phyloP scores from a whole-genome alignment of 176 grass and related monocot species.

The Zoysia japonica region DNA sequence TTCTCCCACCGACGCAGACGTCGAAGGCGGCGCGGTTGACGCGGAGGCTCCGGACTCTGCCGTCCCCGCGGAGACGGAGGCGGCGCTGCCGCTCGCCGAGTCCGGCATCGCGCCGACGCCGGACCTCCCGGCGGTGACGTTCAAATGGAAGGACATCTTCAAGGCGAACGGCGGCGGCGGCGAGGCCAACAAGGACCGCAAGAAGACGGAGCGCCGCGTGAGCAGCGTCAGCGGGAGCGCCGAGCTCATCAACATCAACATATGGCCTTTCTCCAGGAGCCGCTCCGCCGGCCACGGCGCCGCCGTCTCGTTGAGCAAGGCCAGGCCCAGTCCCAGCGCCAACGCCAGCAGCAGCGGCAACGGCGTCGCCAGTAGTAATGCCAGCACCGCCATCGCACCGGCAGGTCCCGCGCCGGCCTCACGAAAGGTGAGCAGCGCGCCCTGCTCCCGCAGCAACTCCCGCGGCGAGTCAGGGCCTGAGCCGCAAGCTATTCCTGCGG shows the following conservation, averaged over 20 bases:
- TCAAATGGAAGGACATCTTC: conserved; percentile 87
- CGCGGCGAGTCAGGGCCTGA: conserved; percentile 62
- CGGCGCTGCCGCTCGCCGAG: conserved; percentile 31
- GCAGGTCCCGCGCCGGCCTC: conserved; percentile 1
- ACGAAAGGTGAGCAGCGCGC: conserved; percentile 76
- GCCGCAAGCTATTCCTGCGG: background rate
- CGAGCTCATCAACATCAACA: conserved; percentile 94
- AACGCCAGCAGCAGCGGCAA: too few relatives aligned
- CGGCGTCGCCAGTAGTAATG: too few relatives aligned
- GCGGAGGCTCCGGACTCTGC: background rate
- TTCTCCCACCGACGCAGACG: background rate
- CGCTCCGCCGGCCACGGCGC: conserved; percentile 72
- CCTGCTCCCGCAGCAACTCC: conserved; percentile 96
- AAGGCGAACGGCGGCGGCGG: conserved; percentile 28
- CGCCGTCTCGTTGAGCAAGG: conserved; percentile 8
- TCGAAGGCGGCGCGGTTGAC: background rate
- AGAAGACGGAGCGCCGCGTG: conserved; percentile 51
- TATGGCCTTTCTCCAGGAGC: conserved; percentile 95
- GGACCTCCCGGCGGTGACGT: conserved; percentile 51
- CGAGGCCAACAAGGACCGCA: conserved; percentile 54
- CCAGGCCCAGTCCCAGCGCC: conserved; percentile 8
- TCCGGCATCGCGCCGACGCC: conserved; percentile 31
- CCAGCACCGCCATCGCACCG: too few relatives aligned
- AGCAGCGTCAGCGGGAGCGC: conserved; percentile 61
- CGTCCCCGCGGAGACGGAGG: background rate